Evolutionary conservation across 371 early-diverging fungal genomes (phyloP).

Genomic region (Mucor circinelloides): DNA sequence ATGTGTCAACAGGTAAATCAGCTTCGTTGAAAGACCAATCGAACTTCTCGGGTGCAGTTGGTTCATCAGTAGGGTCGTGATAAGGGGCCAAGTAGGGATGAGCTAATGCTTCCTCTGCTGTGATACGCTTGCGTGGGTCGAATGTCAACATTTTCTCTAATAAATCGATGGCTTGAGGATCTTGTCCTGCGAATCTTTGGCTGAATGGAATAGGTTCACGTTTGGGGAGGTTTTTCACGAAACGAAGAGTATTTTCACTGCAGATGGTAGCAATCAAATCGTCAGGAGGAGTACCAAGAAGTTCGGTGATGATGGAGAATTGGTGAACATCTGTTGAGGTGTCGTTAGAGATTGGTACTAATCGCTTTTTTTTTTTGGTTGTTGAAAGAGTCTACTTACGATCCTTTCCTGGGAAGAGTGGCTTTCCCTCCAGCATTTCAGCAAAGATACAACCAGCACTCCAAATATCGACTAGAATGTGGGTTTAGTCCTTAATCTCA

Average conservation of each 20-base stretch:
- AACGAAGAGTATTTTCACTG: constrained; percentile 91
- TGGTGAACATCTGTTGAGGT: constrained; percentile 80
- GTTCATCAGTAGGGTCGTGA: constrained; percentile 95
- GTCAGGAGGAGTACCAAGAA: constrained; percentile 93
- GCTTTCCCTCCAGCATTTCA: constrained; percentile 95
- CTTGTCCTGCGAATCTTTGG: constrained; percentile 54
- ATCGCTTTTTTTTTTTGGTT: no score
- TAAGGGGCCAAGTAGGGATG: constrained; percentile 91
- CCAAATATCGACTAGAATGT: constrained; percentile 99
- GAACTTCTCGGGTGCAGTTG: constrained; percentile 77
- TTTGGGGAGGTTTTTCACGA: constrained; percentile 86
- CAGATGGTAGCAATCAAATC: constrained; percentile 92
- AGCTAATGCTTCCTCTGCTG: constrained; percentile 83
- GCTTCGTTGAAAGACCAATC: constrained; percentile 96
- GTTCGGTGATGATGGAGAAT: constrained; percentile 91
- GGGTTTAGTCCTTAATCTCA: no score
- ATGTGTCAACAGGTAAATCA: constrained; percentile 85
- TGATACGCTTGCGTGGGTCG: constrained; percentile 91
- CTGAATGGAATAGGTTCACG: constrained; percentile 81
- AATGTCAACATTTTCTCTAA: constrained; percentile 91
- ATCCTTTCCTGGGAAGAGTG: constrained; percentile 97
- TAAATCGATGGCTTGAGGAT: constrained; percentile 80
- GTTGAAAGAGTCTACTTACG: no score
- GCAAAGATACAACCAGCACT: constrained; percentile 99
- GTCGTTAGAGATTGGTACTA: no score